These are phyloP conservation scores for Penicillium samsonianum DNA, from an alignment of 495 filamentous ascomycete species.

Conservation along the genomic window DNA sequence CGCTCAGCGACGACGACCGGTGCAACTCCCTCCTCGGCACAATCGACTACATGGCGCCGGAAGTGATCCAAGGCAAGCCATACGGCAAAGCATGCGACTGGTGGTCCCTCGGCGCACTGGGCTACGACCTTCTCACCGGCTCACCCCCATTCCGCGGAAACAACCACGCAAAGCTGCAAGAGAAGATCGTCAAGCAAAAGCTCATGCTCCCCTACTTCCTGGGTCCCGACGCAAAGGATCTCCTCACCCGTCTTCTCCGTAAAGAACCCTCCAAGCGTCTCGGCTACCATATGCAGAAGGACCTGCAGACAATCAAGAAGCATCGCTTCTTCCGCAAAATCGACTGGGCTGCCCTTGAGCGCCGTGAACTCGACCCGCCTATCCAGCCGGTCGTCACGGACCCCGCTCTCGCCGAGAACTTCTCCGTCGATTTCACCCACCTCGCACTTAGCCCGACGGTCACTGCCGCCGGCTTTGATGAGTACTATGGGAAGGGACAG, in stretches of 20 bases:
- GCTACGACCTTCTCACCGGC: constrained; percentile 89
- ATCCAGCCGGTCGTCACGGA: constrained; percentile 92
- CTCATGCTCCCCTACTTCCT: constrained; percentile 84
- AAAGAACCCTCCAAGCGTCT: constrained; percentile 90
- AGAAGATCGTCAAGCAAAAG: constrained; percentile 92
- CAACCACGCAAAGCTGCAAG: constrained; percentile 88
- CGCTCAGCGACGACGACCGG: constrained; percentile 72
- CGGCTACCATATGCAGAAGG: constrained; percentile 84
- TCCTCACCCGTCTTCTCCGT: constrained; percentile 81
- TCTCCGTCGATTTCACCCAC: constrained; percentile 82
- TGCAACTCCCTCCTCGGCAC: constrained; percentile 88
- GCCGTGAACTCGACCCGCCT: constrained; percentile 76
- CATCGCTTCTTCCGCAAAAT: constrained; percentile 97
- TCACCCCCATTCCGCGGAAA: constrained; percentile 83
- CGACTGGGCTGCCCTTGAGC: constrained; percentile 82
- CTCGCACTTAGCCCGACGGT: constrained; percentile 75
- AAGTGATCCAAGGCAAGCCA: constrained; percentile 75
- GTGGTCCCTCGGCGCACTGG: constrained; percentile 95
- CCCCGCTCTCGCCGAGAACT: constrained; percentile 94
- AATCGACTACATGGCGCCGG: constrained; percentile 97
- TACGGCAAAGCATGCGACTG: constrained; percentile 96
- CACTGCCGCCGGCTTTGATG: constrained; percentile 33
- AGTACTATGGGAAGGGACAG: constrained; percentile 38
- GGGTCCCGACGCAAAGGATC: constrained; percentile 84
- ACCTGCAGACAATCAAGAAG: constrained; percentile 80